Percentiles rank a stretch among this genome's conserved stretches.
phyloP scores from a whole-genome alignment of 176 grass and related monocot species.

The Aechmea fasciata region DNA sequence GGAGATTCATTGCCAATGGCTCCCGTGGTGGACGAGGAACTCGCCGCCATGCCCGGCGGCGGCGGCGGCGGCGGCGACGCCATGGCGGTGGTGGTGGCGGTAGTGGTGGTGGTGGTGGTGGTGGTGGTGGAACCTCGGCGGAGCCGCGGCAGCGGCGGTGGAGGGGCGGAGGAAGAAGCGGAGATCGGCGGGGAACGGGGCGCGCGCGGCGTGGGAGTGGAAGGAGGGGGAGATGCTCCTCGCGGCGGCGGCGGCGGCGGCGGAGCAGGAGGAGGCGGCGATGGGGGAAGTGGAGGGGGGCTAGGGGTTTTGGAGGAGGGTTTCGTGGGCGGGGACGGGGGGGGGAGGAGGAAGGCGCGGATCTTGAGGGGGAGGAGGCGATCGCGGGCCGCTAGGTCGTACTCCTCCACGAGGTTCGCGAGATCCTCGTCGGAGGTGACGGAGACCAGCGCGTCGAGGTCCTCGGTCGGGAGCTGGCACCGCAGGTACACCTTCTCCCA shows the following conservation, averaged over 20 bases:
- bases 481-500: slow-evolving; percentile 34
- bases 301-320: background rate
- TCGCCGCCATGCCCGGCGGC: background rate
- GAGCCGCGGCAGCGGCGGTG: background rate
- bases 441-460: slow-evolving; percentile 73
- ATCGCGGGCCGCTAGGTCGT: slow-evolving; percentile 35
- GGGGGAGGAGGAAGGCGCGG: slow-evolving; percentile 50
- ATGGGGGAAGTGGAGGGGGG: slow-evolving; percentile 7
- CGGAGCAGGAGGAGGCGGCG: background rate
- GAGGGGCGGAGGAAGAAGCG: slow-evolving; percentile 21
- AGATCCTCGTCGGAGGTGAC: slow-evolving; percentile 63
- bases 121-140: slow-evolving; percentile 12
- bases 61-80: background rate
- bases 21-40: slow-evolving; percentile 34
- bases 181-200: background rate
- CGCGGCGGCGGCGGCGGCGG: background rate
- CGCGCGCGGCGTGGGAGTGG: background rate
- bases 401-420: slow-evolving; percentile 47
- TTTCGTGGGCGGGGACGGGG: background rate
- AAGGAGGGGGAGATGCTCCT: background rate
- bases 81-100: background rate
- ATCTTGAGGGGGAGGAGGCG: slow-evolving; percentile 36
- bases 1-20: slow-evolving; percentile 21
- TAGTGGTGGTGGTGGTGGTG: slow-evolving; percentile 5
- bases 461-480: slow-evolving; percentile 79